Conservation (phyloP, 2,329 filamentous ascomycete species). For the Penicillium brasilianum region DNA sequence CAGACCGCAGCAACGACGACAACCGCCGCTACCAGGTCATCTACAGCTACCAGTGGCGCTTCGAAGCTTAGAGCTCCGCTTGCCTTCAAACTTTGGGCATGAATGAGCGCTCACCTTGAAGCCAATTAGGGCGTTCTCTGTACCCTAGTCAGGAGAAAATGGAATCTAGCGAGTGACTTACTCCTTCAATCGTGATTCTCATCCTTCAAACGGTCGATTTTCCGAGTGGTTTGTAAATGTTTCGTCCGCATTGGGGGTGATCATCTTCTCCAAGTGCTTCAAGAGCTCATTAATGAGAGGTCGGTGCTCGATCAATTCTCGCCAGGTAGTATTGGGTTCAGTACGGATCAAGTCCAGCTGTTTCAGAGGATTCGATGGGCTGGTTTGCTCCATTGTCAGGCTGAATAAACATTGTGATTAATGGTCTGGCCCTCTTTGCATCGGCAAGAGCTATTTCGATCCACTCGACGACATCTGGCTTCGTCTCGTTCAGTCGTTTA, state of each 20-base stretch:
- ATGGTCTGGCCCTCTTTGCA: too few relatives aligned
- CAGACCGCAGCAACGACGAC: constrained; percentile 5
- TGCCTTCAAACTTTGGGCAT: constrained; percentile 3
- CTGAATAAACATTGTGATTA: background rate
- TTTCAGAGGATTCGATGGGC: background rate
- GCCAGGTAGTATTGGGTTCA: background rate
- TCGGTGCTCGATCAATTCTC: background rate
- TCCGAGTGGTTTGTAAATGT: too few relatives aligned
- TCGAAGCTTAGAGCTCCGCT: constrained; percentile 21
- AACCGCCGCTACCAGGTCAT: constrained; percentile 11
- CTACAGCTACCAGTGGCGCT: constrained; percentile 27
- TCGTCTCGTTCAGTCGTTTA: too few relatives aligned
- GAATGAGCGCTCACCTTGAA: background rate
- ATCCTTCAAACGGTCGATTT: background rate
- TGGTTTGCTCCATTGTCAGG: background rate
- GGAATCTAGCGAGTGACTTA: background rate
- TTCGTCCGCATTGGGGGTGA: background rate
- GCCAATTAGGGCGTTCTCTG: background rate
- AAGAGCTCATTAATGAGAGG: background rate
- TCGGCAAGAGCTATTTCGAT: background rate
- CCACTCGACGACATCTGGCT: background rate
- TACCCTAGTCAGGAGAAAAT: background rate
- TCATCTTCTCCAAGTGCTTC: background rate
- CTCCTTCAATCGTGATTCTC: background rate
- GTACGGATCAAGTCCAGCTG: background rate